Evolutionary conservation across 805 yeast species (phyloP).

Genomic region (Nadsonia fulvescens): DNA sequence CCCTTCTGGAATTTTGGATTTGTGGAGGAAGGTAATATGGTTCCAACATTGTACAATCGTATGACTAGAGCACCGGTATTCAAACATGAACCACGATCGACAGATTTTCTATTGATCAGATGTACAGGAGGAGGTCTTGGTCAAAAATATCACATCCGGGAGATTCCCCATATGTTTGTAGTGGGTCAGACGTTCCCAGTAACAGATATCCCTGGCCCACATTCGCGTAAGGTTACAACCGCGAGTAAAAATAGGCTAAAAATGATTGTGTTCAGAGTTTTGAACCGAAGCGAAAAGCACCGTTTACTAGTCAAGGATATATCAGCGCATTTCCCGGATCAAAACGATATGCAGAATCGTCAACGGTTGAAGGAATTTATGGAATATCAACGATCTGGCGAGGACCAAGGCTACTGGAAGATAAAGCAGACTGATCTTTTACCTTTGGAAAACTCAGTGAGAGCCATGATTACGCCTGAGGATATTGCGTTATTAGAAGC

Average conservation of each 20-base stretch:
- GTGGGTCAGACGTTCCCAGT: constrained; percentile 92
- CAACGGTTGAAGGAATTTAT: constrained; percentile 91
- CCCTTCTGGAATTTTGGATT: constrained; percentile 98
- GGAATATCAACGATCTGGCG: constrained; percentile 91
- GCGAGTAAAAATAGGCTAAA: constrained; percentile 79
- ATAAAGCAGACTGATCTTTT: constrained; percentile 47
- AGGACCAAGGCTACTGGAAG: constrained; percentile 91
- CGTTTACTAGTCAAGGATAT: constrained; percentile 76
- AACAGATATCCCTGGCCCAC: constrained; percentile 93
- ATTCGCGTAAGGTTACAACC: constrained; percentile 86
- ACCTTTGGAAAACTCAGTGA: constrained; percentile 57
- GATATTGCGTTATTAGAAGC: constrained; percentile 74
- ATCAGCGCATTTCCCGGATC: constrained; percentile 86
- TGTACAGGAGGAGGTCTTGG: constrained; percentile 62
- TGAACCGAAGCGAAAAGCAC: constrained; percentile 56
- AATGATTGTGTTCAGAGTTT: constrained; percentile 80
- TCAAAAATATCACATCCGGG: constrained; percentile 50
- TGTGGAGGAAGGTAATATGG: constrained; percentile 85
- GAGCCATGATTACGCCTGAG: constrained; percentile 81
- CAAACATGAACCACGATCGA: constrained; percentile 57
- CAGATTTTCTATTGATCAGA: constrained; percentile 69
- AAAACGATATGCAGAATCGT: constrained; percentile 91
- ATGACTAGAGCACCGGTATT: constrained; percentile 86
- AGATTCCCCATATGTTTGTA: constrained; percentile 54
- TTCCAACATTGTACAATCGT: constrained; percentile 83